Percentiles rank a stretch among this genome's conserved stretches.
Conservation (phyloP, 352 stramenopile species). For the Globisporangium ultimum region DNA sequence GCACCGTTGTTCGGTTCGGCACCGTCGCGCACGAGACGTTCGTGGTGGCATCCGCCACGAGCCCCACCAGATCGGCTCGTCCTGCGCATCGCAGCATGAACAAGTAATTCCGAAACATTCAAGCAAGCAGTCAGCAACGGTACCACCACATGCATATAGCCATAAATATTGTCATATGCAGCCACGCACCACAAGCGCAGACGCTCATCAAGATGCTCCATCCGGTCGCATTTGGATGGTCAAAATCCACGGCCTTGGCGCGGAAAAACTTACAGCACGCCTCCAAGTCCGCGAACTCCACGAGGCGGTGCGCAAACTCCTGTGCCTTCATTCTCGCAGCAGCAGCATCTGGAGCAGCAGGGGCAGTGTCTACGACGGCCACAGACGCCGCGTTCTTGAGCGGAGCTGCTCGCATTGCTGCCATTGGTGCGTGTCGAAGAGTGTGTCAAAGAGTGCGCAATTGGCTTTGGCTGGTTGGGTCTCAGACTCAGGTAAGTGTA, state of each 20-base stretch:
- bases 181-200: slow-evolving; percentile 53
- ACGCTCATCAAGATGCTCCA: slow-evolving; percentile 83
- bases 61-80: slow-evolving; percentile 56
- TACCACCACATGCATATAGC: background rate
- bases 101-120: slow-evolving; percentile 2
- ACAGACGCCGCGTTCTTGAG: background rate
- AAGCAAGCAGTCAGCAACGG: background rate
- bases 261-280: slow-evolving; percentile 56
- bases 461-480: background rate
- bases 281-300: slow-evolving; percentile 67
- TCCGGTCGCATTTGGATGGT: slow-evolving; percentile 50
- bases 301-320: slow-evolving; percentile 69
- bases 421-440: slow-evolving; percentile 4
- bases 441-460: background rate
- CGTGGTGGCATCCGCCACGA: slow-evolving; percentile 49
- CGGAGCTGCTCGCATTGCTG: background rate
- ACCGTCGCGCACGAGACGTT: slow-evolving; percentile 55
- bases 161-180: background rate
- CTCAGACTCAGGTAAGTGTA: background rate
- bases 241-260: slow-evolving; percentile 58
- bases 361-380: background rate
- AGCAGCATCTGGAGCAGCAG: background rate
- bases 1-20: slow-evolving; percentile 65
- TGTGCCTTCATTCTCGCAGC: slow-evolving; percentile 31
- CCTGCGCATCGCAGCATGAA: slow-evolving; percentile 24